Evolutionary conservation across 768 basidiomycete species (phyloP), one percentile per base, ranked within the genome.

Genomic region (Pulveroboletus sp.): DNA sequence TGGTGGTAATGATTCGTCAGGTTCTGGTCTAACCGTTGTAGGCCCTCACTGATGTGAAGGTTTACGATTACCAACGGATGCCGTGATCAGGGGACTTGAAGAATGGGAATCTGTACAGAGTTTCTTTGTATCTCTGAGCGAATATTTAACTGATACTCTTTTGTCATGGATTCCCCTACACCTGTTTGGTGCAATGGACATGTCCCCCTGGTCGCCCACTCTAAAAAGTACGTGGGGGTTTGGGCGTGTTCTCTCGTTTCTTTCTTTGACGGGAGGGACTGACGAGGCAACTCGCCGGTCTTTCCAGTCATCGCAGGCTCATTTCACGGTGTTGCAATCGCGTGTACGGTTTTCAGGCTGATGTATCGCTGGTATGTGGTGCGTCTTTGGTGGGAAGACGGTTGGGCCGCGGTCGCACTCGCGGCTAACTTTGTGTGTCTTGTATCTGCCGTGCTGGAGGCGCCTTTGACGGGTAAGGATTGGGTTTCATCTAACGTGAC

Each of bases 341-440:
- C 47, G 14, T 49, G 54, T 40, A 69, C 66, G 7, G 5, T 57
- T 5, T 59, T 63, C 15, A 54, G 65, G 41, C n/a, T 69, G 8
- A 0, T 14, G 4, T 61, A 63, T 43, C 57, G 63, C 30, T 53
- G 53, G 54, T 43, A 53, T 32, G 61, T 47, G 43, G 32, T 46
- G 3, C 40, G 43, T 18, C 63, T 65, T 15, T 63, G 67, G 61
- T 67, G 67, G 67, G 66, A 69, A 32, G 67, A 67, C 31, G 50
- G 39, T 6, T 63, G 53, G 56, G 62, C 58, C 6, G 40, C 47
- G n/a, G 35, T 63, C 1, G 67, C 62, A 5, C 54, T 67, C 14
- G 28, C 10, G 8, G 39, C 37, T n/a, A 63, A 67, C 6, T 24
- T 57, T 3, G 0, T 49, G 18, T 55, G 54, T 46, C 41, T 67